Conservation (phyloP, 148 eudicot species). For the Amaranthus cruentus region DNA sequence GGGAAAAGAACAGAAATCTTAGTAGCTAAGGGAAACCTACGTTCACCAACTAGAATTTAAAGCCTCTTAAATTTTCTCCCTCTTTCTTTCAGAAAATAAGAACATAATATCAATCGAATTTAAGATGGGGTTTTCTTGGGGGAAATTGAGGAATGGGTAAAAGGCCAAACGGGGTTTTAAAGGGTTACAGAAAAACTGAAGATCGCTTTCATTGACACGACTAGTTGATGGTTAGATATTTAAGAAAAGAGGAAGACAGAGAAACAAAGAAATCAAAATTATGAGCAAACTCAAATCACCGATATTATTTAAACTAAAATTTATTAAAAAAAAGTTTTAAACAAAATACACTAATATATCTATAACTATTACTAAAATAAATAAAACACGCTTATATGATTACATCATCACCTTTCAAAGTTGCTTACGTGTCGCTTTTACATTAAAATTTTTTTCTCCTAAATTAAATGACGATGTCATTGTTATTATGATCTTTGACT, state of each 20-base stretch:
- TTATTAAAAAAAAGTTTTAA: too few species aligned
- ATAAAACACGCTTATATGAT: too few species aligned
- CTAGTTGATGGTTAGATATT: not conserved
- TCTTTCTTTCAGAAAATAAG: not conserved
- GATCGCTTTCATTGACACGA: conserved; percentile 19
- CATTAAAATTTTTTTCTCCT: too few species aligned
- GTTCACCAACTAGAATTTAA: conserved; percentile 51
- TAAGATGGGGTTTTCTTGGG: not conserved
- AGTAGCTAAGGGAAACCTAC: conserved; percentile 41
- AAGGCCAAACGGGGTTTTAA: not conserved
- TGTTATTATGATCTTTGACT: too few species aligned
- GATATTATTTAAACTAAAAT: too few species aligned
- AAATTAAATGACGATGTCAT: too few species aligned
- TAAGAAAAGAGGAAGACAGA: not conserved
- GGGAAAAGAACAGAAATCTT: conserved; percentile 25
- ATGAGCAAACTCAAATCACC: not conserved
- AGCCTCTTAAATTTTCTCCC: conserved; percentile 10
- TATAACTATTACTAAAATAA: too few species aligned
- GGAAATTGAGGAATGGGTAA: not conserved
- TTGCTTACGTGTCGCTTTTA: too few species aligned
- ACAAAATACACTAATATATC: too few species aligned
- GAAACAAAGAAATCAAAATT: not conserved
- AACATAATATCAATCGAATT: not conserved
- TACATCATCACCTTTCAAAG: too few species aligned
- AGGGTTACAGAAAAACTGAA: not conserved